Conservation (phyloP, 2,329 filamentous ascomycete genomes). For the Talaromyces sp. region DNA sequence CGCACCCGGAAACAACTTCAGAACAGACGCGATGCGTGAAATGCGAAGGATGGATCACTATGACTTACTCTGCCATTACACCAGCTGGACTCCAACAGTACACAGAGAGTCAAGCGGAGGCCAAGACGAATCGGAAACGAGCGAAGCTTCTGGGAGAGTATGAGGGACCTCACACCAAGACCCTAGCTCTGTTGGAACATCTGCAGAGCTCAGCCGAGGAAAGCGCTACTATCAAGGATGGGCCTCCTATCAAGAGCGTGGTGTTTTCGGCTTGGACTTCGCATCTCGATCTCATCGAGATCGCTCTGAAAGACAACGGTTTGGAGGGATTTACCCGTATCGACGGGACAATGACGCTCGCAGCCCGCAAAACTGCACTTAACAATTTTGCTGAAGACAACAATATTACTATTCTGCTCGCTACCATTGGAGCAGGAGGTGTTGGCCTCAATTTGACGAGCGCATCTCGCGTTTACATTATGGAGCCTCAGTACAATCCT, state of each 20-base stretch:
- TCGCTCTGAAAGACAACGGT: constrained; percentile 62
- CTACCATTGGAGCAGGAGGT: constrained; percentile 88
- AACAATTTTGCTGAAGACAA: constrained; percentile 71
- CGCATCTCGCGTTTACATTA: constrained; percentile 85
- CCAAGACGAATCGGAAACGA: constrained; percentile 51
- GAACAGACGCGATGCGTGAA: constrained; percentile 59
- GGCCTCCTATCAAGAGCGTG: constrained; percentile 80
- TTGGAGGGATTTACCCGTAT: constrained; percentile 69
- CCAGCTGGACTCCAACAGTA: constrained; percentile 53
- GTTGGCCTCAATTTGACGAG: constrained; percentile 86
- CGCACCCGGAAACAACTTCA: constrained; percentile 8
- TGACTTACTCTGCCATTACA: constrained; percentile 66
- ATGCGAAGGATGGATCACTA: constrained; percentile 63
- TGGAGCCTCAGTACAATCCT: constrained; percentile 98
- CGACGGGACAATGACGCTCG: constrained; percentile 81
- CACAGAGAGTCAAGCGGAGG: constrained; percentile 56
- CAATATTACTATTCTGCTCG: constrained; percentile 73
- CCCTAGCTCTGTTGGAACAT: constrained; percentile 72
- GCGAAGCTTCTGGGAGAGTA: constrained; percentile 66
- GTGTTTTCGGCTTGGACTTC: constrained; percentile 96
- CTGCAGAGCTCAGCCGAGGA: constrained; percentile 63
- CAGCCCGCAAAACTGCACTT: constrained; percentile 70
- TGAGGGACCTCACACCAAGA: constrained; percentile 86
- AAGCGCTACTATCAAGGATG: constrained; percentile 43
- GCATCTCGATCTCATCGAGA: constrained; percentile 86